These are phyloP conservation scores for Musa acuminata DNA, from an alignment of 176 grass and related monocot genomes.

Conservation along the genomic window DNA sequence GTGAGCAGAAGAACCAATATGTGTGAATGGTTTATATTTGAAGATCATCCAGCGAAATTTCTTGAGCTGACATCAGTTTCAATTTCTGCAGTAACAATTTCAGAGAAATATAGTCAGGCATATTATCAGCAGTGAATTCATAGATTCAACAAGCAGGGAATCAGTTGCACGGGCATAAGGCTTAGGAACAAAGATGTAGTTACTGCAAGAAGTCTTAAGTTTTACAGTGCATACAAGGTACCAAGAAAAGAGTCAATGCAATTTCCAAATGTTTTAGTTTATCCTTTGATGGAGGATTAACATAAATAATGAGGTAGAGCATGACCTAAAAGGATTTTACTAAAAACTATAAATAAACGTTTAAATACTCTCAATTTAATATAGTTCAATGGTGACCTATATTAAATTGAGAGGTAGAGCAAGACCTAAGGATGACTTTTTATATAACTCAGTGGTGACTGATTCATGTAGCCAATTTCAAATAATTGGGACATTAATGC, in stretches of 20 bases:
- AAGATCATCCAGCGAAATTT: slow-evolving; percentile 65
- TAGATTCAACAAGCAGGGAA: background rate
- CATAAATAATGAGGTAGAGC: too few species aligned
- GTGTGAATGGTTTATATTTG: slow-evolving; percentile 36
- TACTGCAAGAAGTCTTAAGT: background rate
- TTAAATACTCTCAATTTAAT: background rate
- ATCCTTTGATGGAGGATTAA: too few species aligned
- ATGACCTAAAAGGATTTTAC: too few species aligned
- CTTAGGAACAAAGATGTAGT: too few species aligned
- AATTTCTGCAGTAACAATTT: slow-evolving; percentile 54
- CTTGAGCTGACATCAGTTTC: slow-evolving; percentile 55
- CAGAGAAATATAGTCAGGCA: background rate
- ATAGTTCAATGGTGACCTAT: background rate
- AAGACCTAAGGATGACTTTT: too few species aligned
- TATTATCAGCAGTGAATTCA: background rate
- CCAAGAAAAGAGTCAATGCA: background rate
- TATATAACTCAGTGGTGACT: too few species aligned
- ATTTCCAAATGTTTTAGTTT: background rate
- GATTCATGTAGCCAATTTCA: too few species aligned
- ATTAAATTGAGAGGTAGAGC: too few species aligned
- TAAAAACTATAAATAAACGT: too few species aligned
- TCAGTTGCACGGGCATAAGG: too few species aligned
- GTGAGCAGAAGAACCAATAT: background rate
- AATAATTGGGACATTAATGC: too few species aligned
- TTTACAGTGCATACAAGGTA: background rate